phyloP scores from a whole-genome alignment of 306 rosid species.

The Prunus dulcis region DNA sequence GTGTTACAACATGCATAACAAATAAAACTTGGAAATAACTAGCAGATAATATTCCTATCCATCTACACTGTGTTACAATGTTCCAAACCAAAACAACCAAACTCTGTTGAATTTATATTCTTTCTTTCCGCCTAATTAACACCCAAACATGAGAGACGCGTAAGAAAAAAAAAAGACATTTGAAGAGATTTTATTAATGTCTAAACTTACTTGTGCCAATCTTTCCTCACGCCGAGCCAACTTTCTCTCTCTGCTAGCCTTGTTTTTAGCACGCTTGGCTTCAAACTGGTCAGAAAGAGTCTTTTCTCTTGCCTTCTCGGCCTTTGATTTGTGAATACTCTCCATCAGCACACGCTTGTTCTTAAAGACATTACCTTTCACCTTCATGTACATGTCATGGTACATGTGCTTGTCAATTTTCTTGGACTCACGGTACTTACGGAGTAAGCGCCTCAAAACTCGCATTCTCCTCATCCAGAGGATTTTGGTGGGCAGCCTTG shows the following conservation, averaged over 20 bases:
- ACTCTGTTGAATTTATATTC: too few relatives aligned
- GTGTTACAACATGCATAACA: too few relatives aligned
- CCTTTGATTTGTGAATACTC: slow-evolving; percentile 53
- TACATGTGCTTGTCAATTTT: slow-evolving; percentile 49
- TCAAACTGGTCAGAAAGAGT: slow-evolving; percentile 47
- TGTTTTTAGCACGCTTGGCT: slow-evolving; percentile 45
- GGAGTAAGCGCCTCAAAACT: slow-evolving; percentile 47
- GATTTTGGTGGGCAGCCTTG: slow-evolving; percentile 55
- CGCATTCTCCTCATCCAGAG: slow-evolving; percentile 64
- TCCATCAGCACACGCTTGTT: slow-evolving; percentile 54
- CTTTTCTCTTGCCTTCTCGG: slow-evolving; percentile 52
- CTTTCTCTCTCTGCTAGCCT: slow-evolving; percentile 56
- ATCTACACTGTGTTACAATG: background rate
- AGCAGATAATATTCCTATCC: background rate
- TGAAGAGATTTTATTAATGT: background rate
- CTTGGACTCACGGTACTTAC: slow-evolving; percentile 45
- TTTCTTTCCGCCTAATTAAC: background rate
- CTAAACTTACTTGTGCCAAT: slow-evolving; percentile 31
- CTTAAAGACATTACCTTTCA: slow-evolving; percentile 51
- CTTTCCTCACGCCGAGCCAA: slow-evolving; percentile 44
- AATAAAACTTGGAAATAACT: background rate
- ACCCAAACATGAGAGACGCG: too few relatives aligned
- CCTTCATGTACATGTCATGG: slow-evolving; percentile 56
- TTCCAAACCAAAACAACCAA: too few relatives aligned
- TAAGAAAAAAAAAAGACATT: background rate